These are phyloP conservation scores for Lactifluus pinguis DNA, from an alignment of 768 basidiomycete genomes.

Conservation along the genomic window DNA sequence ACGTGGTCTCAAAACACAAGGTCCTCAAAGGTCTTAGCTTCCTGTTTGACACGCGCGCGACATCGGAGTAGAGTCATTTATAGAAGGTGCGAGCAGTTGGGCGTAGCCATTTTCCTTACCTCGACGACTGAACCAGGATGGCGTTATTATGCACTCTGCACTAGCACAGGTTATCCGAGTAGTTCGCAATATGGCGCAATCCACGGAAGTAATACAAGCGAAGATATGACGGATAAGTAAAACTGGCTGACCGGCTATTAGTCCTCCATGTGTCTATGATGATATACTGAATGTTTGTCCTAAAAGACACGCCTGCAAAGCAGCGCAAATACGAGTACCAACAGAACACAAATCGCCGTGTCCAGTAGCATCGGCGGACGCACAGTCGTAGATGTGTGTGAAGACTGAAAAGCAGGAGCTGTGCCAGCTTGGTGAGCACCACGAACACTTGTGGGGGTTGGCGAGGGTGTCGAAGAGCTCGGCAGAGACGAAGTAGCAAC, in stretches of 20 bases:
- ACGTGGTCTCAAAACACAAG: too few species aligned
- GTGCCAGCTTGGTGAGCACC: background rate
- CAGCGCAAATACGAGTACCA: conserved; percentile 60
- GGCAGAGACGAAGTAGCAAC: background rate
- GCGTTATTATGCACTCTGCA: background rate
- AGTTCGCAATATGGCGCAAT: background rate
- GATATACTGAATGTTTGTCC: background rate
- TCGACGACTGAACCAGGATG: background rate
- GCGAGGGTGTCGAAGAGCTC: background rate
- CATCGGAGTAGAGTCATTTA: background rate
- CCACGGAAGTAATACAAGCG: background rate
- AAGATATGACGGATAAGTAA: conserved; percentile 4
- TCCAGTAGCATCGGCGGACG: conserved; percentile 60
- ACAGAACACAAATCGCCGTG: conserved; percentile 61
- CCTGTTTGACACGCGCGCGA: background rate
- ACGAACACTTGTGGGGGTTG: background rate
- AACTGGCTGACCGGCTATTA: background rate
- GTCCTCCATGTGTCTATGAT: background rate
- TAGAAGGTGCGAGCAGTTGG: background rate
- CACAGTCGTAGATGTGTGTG: background rate
- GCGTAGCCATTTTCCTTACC: background rate
- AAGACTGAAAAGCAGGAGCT: background rate
- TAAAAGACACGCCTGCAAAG: conserved; percentile 51
- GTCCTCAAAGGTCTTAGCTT: background rate
- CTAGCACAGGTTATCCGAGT: background rate